Conservation (phyloP, 495 filamentous ascomycete species). For the Lepraria neglecta region DNA sequence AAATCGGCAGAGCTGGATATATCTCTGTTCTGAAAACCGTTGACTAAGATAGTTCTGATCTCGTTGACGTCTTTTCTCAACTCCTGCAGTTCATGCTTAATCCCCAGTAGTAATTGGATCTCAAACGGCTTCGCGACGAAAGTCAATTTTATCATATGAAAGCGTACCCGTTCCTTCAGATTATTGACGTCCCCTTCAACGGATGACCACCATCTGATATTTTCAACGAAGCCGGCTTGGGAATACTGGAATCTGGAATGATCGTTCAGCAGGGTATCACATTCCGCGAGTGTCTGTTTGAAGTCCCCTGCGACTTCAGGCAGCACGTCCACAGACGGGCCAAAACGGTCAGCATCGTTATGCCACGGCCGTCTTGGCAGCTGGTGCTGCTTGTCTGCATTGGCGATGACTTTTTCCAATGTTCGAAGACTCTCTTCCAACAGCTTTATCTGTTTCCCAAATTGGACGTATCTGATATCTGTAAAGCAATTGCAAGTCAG, state of each 20-base stretch:
- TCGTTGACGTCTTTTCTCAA: slow-evolving; percentile 22
- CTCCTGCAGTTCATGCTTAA: slow-evolving; percentile 20
- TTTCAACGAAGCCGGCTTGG: slow-evolving; percentile 21
- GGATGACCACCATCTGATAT: slow-evolving; percentile 21
- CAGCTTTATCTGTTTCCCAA: slow-evolving; percentile 21
- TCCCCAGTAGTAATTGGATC: slow-evolving; percentile 22
- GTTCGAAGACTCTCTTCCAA: slow-evolving; percentile 17
- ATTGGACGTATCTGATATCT: slow-evolving; percentile 24
- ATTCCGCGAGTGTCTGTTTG: slow-evolving; percentile 21
- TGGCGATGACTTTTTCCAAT: slow-evolving; percentile 12
- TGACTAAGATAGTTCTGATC: slow-evolving; percentile 18
- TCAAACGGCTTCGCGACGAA: slow-evolving; percentile 27
- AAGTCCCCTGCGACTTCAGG: slow-evolving; percentile 25
- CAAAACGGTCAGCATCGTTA: slow-evolving; percentile 15
- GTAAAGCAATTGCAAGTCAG: background rate
- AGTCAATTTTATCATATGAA: slow-evolving; percentile 24
- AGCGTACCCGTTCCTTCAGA: slow-evolving; percentile 21
- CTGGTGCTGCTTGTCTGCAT: slow-evolving; percentile 18
- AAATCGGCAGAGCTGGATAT: background rate
- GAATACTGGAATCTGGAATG: slow-evolving; percentile 14
- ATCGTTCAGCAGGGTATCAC: slow-evolving; percentile 19
- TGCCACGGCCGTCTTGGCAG: slow-evolving; percentile 22
- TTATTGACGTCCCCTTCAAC: slow-evolving; percentile 23
- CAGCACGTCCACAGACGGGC: slow-evolving; percentile 17
- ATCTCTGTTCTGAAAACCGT: background rate